Percentiles rank a stretch among this genome's conserved stretches.
These are phyloP conservation scores for Musa schizocarpa DNA, from an alignment of 176 grass and related monocot species.

Conservation along the genomic window DNA sequence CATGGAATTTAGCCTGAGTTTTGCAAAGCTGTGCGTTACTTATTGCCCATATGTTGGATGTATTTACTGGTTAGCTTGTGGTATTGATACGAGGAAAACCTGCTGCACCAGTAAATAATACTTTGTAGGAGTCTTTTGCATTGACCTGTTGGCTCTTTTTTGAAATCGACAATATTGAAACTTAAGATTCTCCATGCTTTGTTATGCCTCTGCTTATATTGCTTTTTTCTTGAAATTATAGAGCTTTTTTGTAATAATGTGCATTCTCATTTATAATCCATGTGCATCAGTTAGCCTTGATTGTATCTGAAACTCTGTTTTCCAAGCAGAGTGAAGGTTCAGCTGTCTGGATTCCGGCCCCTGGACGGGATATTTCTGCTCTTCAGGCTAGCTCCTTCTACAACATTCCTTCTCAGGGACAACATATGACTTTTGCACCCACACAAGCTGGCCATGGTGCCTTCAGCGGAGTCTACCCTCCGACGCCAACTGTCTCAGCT, in stretches of 20 bases:
- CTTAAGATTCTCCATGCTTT: too few relatives aligned
- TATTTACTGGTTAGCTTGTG: too few relatives aligned
- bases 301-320: slow-evolving; percentile 11
- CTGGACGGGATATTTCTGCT: slow-evolving; percentile 52
- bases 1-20: too few relatives aligned
- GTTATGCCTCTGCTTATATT: background rate
- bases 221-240: background rate
- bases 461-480: slow-evolving; percentile 68
- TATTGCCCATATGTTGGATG: too few relatives aligned
- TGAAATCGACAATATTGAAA: too few relatives aligned
- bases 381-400: slow-evolving; percentile 56
- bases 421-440: slow-evolving; percentile 62
- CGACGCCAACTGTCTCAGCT: slow-evolving; percentile 38
- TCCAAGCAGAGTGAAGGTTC: slow-evolving; percentile 50
- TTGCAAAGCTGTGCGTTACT: too few relatives aligned
- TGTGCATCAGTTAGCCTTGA: background rate
- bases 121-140: too few relatives aligned
- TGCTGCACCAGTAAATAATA: too few relatives aligned
- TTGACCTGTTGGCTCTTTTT: too few relatives aligned
- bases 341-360: slow-evolving; percentile 54
- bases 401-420: slow-evolving; percentile 49
- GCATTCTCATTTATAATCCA: background rate
- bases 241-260: background rate
- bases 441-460: slow-evolving; percentile 42
- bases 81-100: too few relatives aligned